Percentiles rank a stretch among this genome's conserved stretches.
Conservation (phyloP, 129 eudicot genomes). For the Pulicaria dysenterica region DNA sequence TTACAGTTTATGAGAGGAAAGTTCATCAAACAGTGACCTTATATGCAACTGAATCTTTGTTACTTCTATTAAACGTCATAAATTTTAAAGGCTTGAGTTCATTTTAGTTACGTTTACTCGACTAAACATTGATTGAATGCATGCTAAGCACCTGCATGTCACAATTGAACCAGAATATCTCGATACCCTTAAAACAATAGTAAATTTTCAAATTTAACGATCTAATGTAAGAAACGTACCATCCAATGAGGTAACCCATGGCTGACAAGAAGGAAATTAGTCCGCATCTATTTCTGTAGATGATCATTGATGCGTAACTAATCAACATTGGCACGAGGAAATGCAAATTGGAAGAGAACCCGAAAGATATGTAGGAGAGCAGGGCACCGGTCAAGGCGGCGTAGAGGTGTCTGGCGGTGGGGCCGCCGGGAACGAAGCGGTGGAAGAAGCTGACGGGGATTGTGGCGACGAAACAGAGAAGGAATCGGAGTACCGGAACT, state of each 20-base stretch:
- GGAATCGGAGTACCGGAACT: conserved; percentile 88
- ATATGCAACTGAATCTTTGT: not conserved
- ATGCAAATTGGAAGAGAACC: conserved; percentile 84
- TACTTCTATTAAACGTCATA: not conserved
- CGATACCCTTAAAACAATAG: not conserved
- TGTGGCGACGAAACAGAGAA: conserved; percentile 78
- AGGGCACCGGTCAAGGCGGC: conserved; percentile 79
- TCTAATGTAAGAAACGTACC: conserved; percentile 43
- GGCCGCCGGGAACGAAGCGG: conserved; percentile 79
- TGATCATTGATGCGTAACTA: conserved; percentile 77
- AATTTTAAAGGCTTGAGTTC: too few relatives aligned
- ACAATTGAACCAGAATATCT: conserved; percentile 18
- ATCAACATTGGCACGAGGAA: conserved; percentile 71
- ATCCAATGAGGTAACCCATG: conserved; percentile 93
- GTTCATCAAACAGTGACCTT: not conserved
- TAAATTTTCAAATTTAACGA: conserved; percentile 3
- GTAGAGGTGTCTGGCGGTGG: conserved; percentile 69
- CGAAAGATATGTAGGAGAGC: conserved; percentile 80
- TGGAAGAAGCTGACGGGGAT: conserved; percentile 83
- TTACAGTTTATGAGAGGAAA: not conserved
- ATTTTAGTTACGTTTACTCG: not conserved
- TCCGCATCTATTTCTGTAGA: conserved; percentile 69
- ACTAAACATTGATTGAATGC: not conserved
- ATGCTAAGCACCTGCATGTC: conserved; percentile 6
- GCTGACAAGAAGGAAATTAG: conserved; percentile 66